Evolutionary conservation across 305 asterid species (phyloP), one percentile per base, ranked within the genome.

Genomic region (Rubia tinctorum): DNA sequence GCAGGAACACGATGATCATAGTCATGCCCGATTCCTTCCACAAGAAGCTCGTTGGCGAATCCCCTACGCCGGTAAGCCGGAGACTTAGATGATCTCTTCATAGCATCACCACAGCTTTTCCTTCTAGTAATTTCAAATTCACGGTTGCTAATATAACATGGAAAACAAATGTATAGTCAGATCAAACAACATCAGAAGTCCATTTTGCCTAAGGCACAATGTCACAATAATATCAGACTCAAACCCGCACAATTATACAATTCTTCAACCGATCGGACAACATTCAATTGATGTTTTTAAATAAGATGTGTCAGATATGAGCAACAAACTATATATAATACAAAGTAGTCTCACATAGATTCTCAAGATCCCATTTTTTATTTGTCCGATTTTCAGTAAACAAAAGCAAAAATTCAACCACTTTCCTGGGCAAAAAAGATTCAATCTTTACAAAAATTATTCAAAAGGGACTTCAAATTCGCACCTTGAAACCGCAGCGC

Each of bases 61-160:
- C 89, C 84, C 81, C 92, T 76, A 71, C 88, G 83, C 3, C 71
- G 79, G 68, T 81, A 85, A 27, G 88, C 80, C 58, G 87, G 81
- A 63, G 79, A 79, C 20, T 40, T 69, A 30, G 78, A 37, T 22
- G 78, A 71, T 73, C 74, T 81, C 63, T 51, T 65, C 39, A 40
- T 75, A 23, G 72, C 73, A 68, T 87, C 84, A 79, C 80, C 86
- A 18, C 80, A 79, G 68, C 80, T 77, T 80, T 80, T 88, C 81
- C 78, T 81, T 51, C 14, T 44, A 51, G 56, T 78, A 63, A 37
- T 30, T 73, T 53, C 76, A 55, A 74, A 71, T 61, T 56, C 23
- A 44, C 73, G 39, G 71, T 89, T 87, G 88, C 88, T 80, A 76
- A 49, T 73, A 17, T 25, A 80, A 77, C 65, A 71, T 15, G 18